Evolutionary conservation across 2,329 filamentous ascomycete genomes (phyloP).

Genomic region (Alternaria triticimaculans): DNA sequence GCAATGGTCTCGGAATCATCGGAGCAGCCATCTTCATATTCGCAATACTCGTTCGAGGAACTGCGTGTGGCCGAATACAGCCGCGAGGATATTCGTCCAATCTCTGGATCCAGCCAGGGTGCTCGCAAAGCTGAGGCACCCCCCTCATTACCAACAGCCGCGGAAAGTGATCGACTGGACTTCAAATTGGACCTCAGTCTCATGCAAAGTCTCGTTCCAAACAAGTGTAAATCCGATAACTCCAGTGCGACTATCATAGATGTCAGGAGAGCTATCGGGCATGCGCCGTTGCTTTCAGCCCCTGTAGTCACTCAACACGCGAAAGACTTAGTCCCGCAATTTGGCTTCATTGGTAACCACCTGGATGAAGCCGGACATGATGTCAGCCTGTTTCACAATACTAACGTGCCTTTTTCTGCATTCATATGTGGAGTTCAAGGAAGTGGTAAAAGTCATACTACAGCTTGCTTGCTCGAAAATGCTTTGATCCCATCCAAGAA

Average conservation of each 20-base stretch:
- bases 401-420: constrained; percentile 62
- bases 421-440: constrained; percentile 71
- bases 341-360: background rate
- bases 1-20: no score
- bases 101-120: no score
- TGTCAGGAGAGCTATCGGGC: background rate
- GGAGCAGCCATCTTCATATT: no score
- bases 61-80: no score
- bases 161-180: no score
- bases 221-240: background rate
- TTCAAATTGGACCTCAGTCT: background rate
- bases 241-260: background rate
- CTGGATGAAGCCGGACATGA: background rate
- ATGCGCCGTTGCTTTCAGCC: background rate
- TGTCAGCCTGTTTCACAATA: constrained; percentile 56
- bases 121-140: no score
- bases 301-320: background rate
- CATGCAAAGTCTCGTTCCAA: background rate
- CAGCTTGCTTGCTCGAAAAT: constrained; percentile 61
- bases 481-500: background rate
- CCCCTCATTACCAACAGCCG: no score
- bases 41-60: no score
- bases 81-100: no score
- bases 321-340: background rate
- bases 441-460: constrained; percentile 67